Evolutionary conservation across 2,329 filamentous ascomycete species (phyloP), one percentile per base, ranked within the genome.

Genomic region (Penicillium sp.): DNA sequence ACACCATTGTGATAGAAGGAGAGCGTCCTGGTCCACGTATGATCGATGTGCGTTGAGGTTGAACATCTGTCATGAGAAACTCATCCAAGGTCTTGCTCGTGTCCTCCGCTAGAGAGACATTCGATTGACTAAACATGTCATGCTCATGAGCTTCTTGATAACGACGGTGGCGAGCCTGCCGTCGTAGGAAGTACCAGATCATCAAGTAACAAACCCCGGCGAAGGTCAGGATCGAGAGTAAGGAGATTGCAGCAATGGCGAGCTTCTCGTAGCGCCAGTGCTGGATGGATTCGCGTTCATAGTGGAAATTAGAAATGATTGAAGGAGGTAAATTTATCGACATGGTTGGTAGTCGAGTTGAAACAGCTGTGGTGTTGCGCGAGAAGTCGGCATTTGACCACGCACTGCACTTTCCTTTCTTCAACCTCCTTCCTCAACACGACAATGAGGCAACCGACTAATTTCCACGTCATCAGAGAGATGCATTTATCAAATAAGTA

Each of bases 1-100:
- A 43, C 31, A 62, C 32, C 14, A 55, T 67, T 5, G 61, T 52
- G 16, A 66, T 38, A 16, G 66, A 66, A 8, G 65, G 63, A 22
- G 71, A 64, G 13, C 55, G 54, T 21, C 61, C 67, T 9, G 60
- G 62, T 46, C 62, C 64, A 47, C 69, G 69, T 66, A 71, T 71
- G 24, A 70, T 40, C 10, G 62, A 67, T 27, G 64, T 64, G 6
- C 69, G 64, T 21, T 68, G 60, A 1, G 55, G 58, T 9, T 52
- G 48, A 9, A 55, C 34, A 14, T 65, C 61, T 47, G 56, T 54
- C 62, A 60, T 54, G 45, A 62, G 54, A 36, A 59, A 59, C 9
- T 54, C 45, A 24, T 62, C 58, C 11, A 63, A 46, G 10, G 51
- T 43, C 16, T 50, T 58, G 55, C 57, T 58, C 24, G 61, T 62